Evolutionary conservation across 2,329 filamentous ascomycete species (phyloP), one percentile per base, ranked within the genome.

Genomic region (Ophiostoma triangulosporum): DNA sequence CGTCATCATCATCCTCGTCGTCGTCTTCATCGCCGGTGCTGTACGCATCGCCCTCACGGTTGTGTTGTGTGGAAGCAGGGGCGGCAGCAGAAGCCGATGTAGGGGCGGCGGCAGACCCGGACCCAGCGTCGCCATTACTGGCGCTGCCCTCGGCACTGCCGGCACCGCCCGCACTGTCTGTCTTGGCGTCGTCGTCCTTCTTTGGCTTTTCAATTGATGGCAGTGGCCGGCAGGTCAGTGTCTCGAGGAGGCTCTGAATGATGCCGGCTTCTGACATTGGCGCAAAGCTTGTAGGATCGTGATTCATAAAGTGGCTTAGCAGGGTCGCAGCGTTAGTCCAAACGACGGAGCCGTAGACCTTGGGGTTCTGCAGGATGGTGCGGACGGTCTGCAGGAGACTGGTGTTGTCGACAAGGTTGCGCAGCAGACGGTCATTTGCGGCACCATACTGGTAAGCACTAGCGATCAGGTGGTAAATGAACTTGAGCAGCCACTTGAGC

Each of bases 281-380:
- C 27, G 88, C 85, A 65, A 95, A 98, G 66, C 93, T 98, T 0
- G 93, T 98, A 0, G 93, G 93, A 63, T 98, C 93, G 64, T 97
- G 96, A 69, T 99, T 94, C 62, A 99, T 95, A 67, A 98, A 98
- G 61, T 88, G 91, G 64, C 88, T 93, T 50, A 98, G 73, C 54
- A 96, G 91, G 53, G 84, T 90, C 57, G 95, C 88, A 6, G 89
- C 86, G 65, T 90, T 90, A 49, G 89, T 95, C 93, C 93, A 99
- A 5, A 97, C 88, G 56, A 93, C 84, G 2, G 91, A 93, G 12
- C 93, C 93, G 64, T 90, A 99, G 35, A 83, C 74, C 51, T 74
- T 74, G 35, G 86, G 83, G 62, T 95, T 85, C 58, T 84, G 81
- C 58, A 96, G 85, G 46, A 98, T 87, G 35, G 82, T 76, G 52